phyloP scores from a whole-genome alignment of 2,329 filamentous ascomycete genomes.

The Fusarium ramigenum region DNA sequence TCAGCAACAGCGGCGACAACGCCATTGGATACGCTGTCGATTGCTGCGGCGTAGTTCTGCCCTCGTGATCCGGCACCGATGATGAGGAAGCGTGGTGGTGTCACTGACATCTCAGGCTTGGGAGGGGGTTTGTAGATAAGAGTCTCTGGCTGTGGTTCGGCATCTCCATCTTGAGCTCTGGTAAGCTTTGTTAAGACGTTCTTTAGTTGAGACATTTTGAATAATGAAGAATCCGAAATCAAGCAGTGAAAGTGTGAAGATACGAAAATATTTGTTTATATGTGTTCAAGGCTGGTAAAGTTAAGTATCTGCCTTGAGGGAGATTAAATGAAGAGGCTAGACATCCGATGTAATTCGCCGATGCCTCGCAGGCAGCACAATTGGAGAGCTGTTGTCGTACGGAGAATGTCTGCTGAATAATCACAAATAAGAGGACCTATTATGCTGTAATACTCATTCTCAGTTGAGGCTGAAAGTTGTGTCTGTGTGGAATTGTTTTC shows the following conservation, averaged over 20 bases:
- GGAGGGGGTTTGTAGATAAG: conserved; percentile 46
- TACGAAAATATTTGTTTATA: not conserved
- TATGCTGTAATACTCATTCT: not conserved
- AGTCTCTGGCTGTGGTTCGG: conserved; percentile 35
- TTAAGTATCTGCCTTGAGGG: conserved; percentile 5
- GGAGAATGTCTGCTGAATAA: not conserved
- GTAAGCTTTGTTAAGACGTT: conserved; percentile 33
- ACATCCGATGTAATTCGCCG: not conserved
- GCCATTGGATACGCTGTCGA: conserved; percentile 71
- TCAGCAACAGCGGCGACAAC: conserved; percentile 83
- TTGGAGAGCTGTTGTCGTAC: not conserved
- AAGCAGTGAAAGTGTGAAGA: not conserved
- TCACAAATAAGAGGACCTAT: not conserved
- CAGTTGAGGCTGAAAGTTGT: conserved; percentile 1
- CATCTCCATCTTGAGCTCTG: conserved; percentile 7
- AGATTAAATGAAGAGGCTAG: not conserved
- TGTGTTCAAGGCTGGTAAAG: not conserved
- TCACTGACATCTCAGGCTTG: conserved; percentile 56
- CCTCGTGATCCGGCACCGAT: conserved; percentile 87
- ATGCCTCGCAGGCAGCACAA: conserved; percentile 6
- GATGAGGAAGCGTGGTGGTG: conserved; percentile 74
- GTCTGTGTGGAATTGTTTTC: conserved; percentile 7
- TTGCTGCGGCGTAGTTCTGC: conserved; percentile 75
- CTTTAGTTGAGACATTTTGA: conserved; percentile 35
- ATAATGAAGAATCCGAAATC: not conserved